These are phyloP conservation scores for Cerrena zonata DNA, from an alignment of 1,284 basidiomycete species.

Conservation along the genomic window DNA sequence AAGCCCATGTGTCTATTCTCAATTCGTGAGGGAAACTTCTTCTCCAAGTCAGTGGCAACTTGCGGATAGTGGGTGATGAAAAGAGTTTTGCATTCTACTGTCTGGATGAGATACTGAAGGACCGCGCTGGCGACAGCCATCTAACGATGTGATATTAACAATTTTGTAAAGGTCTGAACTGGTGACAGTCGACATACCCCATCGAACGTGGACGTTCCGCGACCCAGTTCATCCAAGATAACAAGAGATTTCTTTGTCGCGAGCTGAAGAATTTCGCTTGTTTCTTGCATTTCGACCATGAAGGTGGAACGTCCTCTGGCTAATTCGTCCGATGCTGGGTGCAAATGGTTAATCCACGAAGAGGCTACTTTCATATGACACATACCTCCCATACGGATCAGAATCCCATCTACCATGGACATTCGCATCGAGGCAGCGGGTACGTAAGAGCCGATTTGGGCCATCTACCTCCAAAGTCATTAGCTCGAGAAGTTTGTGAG, in stretches of 20 bases:
- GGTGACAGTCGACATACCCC: conserved; percentile 46
- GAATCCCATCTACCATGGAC: conserved; percentile 76
- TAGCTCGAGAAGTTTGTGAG: background rate
- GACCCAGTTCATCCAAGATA: conserved; percentile 80
- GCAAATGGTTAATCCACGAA: background rate
- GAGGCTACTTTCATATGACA: conserved; percentile 7
- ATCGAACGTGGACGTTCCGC: conserved; percentile 82
- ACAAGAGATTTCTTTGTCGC: conserved; percentile 74
- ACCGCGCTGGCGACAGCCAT: conserved; percentile 82
- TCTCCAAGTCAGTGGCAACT: conserved; percentile 54
- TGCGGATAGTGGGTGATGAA: conserved; percentile 92
- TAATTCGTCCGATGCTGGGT: conserved; percentile 77
- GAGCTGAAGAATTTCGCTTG: conserved; percentile 78
- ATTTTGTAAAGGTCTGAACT: background rate
- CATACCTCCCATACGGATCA: conserved; percentile 81
- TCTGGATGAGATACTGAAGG: conserved; percentile 65
- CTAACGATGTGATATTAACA: conserved; percentile 31
- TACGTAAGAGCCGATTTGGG: conserved; percentile 62
- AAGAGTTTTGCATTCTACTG: conserved; percentile 71
- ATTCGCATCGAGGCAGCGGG: conserved; percentile 71
- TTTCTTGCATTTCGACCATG: conserved; percentile 94
- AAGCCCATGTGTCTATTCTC: conserved; percentile 87
- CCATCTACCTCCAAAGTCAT: conserved; percentile 25
- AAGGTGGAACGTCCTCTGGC: conserved; percentile 83
- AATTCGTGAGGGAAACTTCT: conserved; percentile 50